Percentiles rank a stretch among this genome's conserved stretches.
Evolutionary conservation across 306 rosid species (phyloP).

Genomic region (Ceratonia siliqua): DNA sequence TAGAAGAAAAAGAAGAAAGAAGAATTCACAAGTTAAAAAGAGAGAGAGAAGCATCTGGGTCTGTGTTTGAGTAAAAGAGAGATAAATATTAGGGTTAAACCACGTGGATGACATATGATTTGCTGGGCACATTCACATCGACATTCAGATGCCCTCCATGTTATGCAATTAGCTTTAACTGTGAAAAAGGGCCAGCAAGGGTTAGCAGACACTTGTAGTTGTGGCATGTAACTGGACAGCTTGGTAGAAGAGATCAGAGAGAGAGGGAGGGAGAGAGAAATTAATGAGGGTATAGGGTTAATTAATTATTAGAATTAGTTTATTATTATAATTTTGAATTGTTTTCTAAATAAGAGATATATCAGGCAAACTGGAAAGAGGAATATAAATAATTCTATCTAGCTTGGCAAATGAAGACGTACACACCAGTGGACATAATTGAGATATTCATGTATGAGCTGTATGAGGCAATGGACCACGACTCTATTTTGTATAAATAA

Average conservation of each 20-base stretch:
- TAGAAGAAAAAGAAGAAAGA: neutral
- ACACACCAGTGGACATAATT: neutral
- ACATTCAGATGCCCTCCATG: constrained; percentile 47
- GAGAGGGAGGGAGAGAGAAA: neutral
- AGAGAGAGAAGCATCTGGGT: constrained; percentile 6
- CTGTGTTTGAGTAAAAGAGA: constrained; percentile 2
- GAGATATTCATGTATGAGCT: constrained; percentile 16
- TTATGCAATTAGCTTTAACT: constrained; percentile 21
- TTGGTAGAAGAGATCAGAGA: neutral
- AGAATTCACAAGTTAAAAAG: neutral
- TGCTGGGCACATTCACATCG: constrained; percentile 36
- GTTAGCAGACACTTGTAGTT: constrained; percentile 11
- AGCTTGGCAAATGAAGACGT: constrained; percentile 4
- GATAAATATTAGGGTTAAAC: constrained; percentile 31
- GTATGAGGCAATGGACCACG: neutral
- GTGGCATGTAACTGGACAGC: constrained; percentile 30
- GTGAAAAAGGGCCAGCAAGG: constrained; percentile 22
- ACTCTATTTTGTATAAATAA: neutral
- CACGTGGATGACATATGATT: constrained; percentile 47
- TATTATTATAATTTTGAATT: neutral
- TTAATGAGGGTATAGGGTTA: neutral
- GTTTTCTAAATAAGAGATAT: neutral
- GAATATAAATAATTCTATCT: constrained; percentile 1
- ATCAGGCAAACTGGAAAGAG: neutral
- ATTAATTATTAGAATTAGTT: neutral